Conservation (phyloP, 768 basidiomycete species). For the Mycena galericulata region DNA sequence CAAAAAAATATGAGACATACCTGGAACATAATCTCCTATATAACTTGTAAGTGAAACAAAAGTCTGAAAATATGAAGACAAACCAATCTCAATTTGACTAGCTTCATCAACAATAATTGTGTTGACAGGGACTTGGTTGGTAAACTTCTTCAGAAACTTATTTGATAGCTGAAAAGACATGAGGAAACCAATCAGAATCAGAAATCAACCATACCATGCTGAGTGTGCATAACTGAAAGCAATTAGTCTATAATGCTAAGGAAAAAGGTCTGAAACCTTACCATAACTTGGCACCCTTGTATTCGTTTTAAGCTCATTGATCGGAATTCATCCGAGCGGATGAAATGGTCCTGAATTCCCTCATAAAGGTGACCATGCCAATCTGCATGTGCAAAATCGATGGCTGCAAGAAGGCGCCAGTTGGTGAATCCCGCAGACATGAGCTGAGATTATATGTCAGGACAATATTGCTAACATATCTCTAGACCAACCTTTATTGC, state of each 20-base stretch:
- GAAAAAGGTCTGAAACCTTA: too few relatives aligned
- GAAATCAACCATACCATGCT: conserved; percentile 59
- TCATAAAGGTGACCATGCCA: conserved; percentile 89
- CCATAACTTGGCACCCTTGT: conserved; percentile 63
- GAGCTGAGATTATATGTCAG: conserved; percentile 56
- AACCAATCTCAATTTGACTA: conserved; percentile 72
- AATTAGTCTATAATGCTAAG: too few relatives aligned
- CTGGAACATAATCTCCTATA: conserved; percentile 37
- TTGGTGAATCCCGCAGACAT: conserved; percentile 60
- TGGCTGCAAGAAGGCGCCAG: conserved; percentile 80
- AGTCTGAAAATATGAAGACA: conserved; percentile 39
- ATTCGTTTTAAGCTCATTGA: conserved; percentile 39
- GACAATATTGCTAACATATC: not conserved
- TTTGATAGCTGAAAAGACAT: conserved; percentile 57
- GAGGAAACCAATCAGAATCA: not conserved
- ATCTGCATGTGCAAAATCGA: conserved; percentile 65
- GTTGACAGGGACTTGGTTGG: conserved; percentile 53
- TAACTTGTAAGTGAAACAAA: conserved; percentile 26
- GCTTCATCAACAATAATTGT: conserved; percentile 76
- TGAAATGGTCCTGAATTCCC: conserved; percentile 59
- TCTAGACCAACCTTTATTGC: conserved; percentile 48
- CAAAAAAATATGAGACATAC: not conserved
- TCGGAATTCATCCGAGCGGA: conserved; percentile 59
- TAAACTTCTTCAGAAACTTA: conserved; percentile 46
- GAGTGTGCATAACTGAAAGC: conserved; percentile 69